These are phyloP conservation scores for Fraxinus anomala DNA, from an alignment of 257 asterid genomes.

Conservation along the genomic window DNA sequence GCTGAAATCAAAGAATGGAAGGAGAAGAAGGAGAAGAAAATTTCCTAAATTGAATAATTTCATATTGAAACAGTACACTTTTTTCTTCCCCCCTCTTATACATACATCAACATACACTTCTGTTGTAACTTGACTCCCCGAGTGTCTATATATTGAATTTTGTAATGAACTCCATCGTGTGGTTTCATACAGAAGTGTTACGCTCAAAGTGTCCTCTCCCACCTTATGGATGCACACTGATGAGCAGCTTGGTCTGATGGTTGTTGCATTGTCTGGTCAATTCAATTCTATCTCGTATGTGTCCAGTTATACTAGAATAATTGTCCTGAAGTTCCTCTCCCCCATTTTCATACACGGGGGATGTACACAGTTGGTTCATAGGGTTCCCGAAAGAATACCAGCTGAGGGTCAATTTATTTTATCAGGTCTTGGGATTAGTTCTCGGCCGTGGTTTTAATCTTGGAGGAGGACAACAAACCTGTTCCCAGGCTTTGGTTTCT, in stretches of 20 bases:
- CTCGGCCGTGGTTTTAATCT: neutral
- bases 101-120: neutral
- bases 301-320: neutral
- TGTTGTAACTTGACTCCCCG: neutral
- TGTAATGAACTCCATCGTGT: neutral
- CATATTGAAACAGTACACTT: neutral
- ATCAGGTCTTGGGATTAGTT: neutral
- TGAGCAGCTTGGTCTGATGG: neutral
- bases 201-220: neutral
- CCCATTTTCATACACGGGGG: neutral
- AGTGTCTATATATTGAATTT: neutral
- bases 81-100: constrained; percentile 11
- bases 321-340: neutral
- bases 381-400: neutral
- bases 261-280: neutral
- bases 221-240: neutral
- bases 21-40: constrained; percentile 66
- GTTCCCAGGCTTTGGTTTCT: neutral
- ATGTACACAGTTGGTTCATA: neutral
- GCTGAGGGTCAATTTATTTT: neutral
- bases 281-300: neutral
- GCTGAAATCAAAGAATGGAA: constrained; percentile 74
- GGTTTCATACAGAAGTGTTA: neutral
- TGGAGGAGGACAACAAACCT: constrained; percentile 3
- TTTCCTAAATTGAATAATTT: constrained; percentile 31